Conservation (phyloP, 2,329 filamentous ascomycete genomes). For the Pseudogymnoascus sp. region DNA sequence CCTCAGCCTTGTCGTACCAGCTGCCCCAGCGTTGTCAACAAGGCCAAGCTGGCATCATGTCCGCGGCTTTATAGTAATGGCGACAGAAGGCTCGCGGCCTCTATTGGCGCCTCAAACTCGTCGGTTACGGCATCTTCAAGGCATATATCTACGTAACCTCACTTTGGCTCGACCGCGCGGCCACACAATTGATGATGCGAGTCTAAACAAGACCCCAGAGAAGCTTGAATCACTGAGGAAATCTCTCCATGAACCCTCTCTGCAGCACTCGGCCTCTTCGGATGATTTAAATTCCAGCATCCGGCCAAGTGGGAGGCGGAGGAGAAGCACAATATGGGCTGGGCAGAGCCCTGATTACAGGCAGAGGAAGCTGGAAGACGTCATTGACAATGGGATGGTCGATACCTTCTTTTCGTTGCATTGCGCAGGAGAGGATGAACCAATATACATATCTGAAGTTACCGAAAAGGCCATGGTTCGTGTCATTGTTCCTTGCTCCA, state of each 20-base stretch:
- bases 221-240: conserved; percentile 44
- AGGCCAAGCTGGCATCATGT: conserved; percentile 5
- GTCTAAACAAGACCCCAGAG: conserved; percentile 55
- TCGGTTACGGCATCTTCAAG: conserved; percentile 77
- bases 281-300: conserved; percentile 36
- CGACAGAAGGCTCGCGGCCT: conserved; percentile 30
- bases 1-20: conserved; percentile 10
- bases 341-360: conserved; percentile 49
- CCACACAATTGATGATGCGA: conserved; percentile 67
- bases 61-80: conserved; percentile 18
- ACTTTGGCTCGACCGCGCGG: conserved; percentile 51
- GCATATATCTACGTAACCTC: conserved; percentile 80
- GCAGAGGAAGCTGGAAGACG: conserved; percentile 68
- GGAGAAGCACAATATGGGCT: conserved; percentile 56
- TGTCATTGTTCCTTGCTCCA: background rate
- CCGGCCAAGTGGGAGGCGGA: conserved; percentile 36
- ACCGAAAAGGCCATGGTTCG: conserved; percentile 62
- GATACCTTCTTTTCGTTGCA: conserved; percentile 87
- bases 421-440: conserved; percentile 53
- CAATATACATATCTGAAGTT: conserved; percentile 85
- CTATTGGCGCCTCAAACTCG: conserved; percentile 66
- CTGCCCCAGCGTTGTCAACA: background rate
- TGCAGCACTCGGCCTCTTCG: conserved; percentile 50
- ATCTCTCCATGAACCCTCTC: conserved; percentile 37
- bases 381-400: conserved; percentile 64